Evolutionary conservation across 1,284 basidiomycete species (phyloP).

Genomic region (Trametes versicolor): DNA sequence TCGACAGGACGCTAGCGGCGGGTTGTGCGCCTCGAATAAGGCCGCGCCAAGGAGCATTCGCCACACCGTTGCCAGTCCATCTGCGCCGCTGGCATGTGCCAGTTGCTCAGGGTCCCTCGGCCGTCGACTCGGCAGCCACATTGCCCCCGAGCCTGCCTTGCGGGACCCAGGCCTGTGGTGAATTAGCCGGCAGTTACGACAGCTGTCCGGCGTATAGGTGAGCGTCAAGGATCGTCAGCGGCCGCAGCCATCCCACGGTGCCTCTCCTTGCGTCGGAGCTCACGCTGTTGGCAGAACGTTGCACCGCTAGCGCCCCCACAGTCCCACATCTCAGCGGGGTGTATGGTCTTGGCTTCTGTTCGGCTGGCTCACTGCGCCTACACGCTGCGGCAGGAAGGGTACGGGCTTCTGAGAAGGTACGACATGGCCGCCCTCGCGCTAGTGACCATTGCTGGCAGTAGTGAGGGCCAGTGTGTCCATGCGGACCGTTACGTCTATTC

Average conservation of each 20-base stretch:
- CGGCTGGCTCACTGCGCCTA: not conserved
- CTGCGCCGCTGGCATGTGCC: conserved; percentile 3
- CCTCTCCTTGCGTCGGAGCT: conserved; percentile 9
- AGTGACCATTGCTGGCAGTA: not conserved
- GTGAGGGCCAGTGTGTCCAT: too few relatives aligned
- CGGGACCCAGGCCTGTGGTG: not conserved
- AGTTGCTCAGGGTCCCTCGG: not conserved
- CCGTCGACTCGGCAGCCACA: not conserved
- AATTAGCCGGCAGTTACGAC: conserved; percentile 12
- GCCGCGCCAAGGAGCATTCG: conserved; percentile 2
- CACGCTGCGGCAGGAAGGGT: not conserved
- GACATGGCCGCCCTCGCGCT: not conserved
- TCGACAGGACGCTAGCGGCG: not conserved
- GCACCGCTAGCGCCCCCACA: conserved; percentile 1
- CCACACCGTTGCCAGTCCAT: not conserved
- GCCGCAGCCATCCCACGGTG: conserved; percentile 12
- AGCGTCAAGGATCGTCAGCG: conserved; percentile 9
- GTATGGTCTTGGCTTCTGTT: not conserved
- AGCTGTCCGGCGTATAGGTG: conserved; percentile 16
- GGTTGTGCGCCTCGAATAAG: not conserved
- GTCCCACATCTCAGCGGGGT: not conserved
- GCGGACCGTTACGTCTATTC: too few relatives aligned
- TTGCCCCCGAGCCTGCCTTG: conserved; percentile 2
- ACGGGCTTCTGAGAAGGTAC: too few relatives aligned
- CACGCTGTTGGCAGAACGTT: not conserved